Base-by-base conservation (phyloP, 1,139 yeast species). In the Yamadazyma sp. region DNA sequence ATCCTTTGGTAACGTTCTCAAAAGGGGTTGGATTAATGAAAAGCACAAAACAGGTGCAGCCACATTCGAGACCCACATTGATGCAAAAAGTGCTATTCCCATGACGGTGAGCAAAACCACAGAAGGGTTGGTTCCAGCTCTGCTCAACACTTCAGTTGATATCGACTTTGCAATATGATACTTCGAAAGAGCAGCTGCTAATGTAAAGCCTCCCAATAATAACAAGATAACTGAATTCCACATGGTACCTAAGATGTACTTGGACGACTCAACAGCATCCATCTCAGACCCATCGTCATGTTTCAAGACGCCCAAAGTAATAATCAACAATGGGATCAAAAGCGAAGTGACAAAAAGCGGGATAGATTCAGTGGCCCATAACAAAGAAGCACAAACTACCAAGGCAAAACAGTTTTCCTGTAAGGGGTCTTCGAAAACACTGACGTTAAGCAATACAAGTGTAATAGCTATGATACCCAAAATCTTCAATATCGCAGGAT, bases 1-100 rank as follows among this genome's bases (percentile, higher is more conserved):
- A 10, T 77, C 82, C 31, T 76, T 74, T 6, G 84, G 82, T 33
- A 82, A 61, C 1, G 84, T 76, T 50, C 86, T 73, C 39, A 82
- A 64, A 18, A 83, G 64, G 10, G 88, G 87, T 59, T 88, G 96
- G 42, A 92, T 84, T 48, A 90, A 84, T 2, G 96, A 87, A 56
- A 77, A 88, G 62, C 95, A 86, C 42, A 90, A 72, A 2, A 90
- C 97, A 0, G 97, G 97, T 0, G 97, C 92, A 1, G 97, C 97
- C 31, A 90, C 97, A 57, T 90, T 90, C 14, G 95, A 85, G 35
- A 90, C 92, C 95, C 96, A 90, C 89, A 92, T 90, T 10, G 95
- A 82, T 35, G 86, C 79, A 52, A 90, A 80, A 33, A 89, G 70
- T 0, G 96, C 88, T 35, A 90, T 92, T 34, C 76, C 67, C 97